Conservation (phyloP, 2,329 filamentous ascomycete genomes). For the Xylaria sp. region DNA sequence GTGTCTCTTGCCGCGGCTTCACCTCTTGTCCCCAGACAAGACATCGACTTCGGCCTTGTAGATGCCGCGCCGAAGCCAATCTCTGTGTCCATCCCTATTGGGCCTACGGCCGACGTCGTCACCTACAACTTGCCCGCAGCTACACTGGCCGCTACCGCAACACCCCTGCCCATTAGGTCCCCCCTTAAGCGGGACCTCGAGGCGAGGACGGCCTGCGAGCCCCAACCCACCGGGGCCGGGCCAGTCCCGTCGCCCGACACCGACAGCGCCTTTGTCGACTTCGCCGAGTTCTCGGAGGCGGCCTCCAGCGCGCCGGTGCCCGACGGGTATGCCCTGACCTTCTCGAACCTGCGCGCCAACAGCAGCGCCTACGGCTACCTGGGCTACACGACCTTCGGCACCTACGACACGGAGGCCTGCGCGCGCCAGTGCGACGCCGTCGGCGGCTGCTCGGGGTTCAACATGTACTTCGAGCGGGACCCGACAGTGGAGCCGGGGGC, state of each 20-base stretch:
- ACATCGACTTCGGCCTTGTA: conserved; percentile 40
- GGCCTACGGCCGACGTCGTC: conserved; percentile 32
- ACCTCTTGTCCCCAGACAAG: conserved; percentile 33
- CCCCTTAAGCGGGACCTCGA: conserved; percentile 11
- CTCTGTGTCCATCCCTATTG: conserved; percentile 33
- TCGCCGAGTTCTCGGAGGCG: conserved; percentile 20
- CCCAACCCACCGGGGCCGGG: conserved; percentile 33
- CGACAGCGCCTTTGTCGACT: conserved; percentile 33
- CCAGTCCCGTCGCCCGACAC: conserved; percentile 39
- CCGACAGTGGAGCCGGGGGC: conserved; percentile 28
- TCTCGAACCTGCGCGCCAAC: conserved; percentile 36
- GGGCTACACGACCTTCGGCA: conserved; percentile 27
- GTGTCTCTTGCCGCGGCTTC: conserved; percentile 22
- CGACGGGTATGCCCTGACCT: conserved; percentile 38
- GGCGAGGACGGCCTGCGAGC: conserved; percentile 23
- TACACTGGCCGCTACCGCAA: conserved; percentile 27
- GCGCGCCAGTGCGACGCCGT: conserved; percentile 29
- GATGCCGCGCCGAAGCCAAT: conserved; percentile 37
- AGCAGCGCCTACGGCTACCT: conserved; percentile 38
- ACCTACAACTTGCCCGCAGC: conserved; percentile 35
- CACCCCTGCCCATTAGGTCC: conserved; percentile 26
- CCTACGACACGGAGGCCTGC: conserved; percentile 30
- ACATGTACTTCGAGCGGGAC: conserved; percentile 37
- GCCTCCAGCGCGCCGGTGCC: conserved; percentile 34
- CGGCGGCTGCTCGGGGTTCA: conserved; percentile 31